Evolutionary conservation across 768 basidiomycete genomes (phyloP).

Genomic region (Pisolithus albus): DNA sequence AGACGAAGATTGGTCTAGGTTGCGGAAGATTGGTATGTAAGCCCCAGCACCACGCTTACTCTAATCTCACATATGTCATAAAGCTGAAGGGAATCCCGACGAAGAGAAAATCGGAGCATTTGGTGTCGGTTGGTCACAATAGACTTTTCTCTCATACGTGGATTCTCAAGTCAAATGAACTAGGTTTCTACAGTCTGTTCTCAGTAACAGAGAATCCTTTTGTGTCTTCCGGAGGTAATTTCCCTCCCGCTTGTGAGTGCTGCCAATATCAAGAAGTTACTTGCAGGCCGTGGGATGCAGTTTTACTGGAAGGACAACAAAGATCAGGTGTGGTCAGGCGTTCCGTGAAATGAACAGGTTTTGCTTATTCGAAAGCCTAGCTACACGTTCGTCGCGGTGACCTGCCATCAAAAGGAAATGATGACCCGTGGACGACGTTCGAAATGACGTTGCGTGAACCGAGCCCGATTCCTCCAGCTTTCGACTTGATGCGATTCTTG

Average conservation of each 20-base stretch:
- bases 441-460: constrained; percentile 84
- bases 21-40: constrained; percentile 80
- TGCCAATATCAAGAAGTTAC: constrained; percentile 12
- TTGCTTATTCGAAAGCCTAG: constrained; percentile 29
- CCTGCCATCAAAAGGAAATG: constrained; percentile 37
- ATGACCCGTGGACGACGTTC: constrained; percentile 75
- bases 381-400: constrained; percentile 77
- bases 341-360: background rate
- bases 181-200: constrained; percentile 74
- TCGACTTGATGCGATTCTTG: constrained; percentile 87
- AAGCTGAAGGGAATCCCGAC: constrained; percentile 90
- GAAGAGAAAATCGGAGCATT: constrained; percentile 96
- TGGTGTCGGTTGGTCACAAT: constrained; percentile 56
- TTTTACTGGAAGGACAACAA: constrained; percentile 95
- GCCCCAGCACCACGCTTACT: background rate
- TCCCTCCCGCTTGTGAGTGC: background rate
- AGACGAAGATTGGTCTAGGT: constrained; percentile 79
- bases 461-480: constrained; percentile 68
- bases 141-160: background rate
- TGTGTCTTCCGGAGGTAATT: constrained; percentile 68
- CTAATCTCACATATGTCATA: background rate
- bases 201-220: constrained; percentile 81
- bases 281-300: constrained; percentile 79
- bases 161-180: background rate
- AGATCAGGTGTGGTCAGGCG: constrained; percentile 53